Evolutionary conservation across 345 rosid species (phyloP).

Genomic region (Syzygium aqueum): DNA sequence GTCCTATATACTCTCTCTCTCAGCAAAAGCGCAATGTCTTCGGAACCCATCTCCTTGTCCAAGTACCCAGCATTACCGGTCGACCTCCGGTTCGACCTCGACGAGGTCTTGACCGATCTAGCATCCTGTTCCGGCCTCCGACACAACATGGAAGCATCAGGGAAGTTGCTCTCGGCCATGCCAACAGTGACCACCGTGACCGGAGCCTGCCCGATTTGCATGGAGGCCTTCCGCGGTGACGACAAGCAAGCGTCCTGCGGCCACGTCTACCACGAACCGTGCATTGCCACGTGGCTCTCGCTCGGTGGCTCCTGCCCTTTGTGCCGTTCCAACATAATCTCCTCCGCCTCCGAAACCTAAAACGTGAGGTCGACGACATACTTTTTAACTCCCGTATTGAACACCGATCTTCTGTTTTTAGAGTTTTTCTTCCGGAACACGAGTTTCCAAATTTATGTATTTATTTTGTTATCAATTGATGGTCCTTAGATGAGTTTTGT

Average conservation of each 20-base stretch:
- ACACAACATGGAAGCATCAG: not conserved
- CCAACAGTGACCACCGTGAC: not conserved
- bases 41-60: not conserved
- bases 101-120: not conserved
- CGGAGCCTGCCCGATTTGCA: constrained; percentile 8
- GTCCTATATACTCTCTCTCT: not conserved
- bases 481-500: not conserved
- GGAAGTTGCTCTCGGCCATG: not conserved
- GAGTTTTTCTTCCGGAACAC: not conserved
- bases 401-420: not conserved
- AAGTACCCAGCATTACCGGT: not conserved
- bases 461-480: not conserved
- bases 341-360: not conserved
- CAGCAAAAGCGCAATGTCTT: not conserved
- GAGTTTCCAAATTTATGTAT: not conserved
- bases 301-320: constrained; percentile 10
- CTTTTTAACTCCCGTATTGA: not conserved
- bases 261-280: constrained; percentile 14
- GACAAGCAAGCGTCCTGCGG: constrained; percentile 10
- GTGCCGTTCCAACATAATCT: constrained; percentile 9
- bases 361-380: not conserved
- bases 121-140: not conserved
- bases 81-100: constrained; percentile 1
- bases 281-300: constrained; percentile 17
- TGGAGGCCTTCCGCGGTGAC: constrained; percentile 2